A percentile compares a stretch with the other conserved stretches of the same genome.
Conservation (phyloP, 306 rosid species). For the Lathyrus oleraceus region DNA sequence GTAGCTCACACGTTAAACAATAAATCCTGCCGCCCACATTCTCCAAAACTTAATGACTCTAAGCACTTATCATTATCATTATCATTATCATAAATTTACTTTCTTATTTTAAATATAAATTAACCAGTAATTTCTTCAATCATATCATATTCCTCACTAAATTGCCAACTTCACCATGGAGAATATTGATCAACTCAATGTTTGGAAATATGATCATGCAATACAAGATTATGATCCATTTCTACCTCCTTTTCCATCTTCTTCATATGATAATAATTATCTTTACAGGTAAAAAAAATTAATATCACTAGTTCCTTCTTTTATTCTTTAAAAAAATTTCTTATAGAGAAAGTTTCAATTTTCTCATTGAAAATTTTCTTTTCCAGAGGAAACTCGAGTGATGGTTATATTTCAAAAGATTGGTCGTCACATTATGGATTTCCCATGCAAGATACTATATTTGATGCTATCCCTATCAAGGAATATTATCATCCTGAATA, state of each 20-base stretch:
- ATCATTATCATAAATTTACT: background rate
- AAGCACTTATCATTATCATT: slow-evolving; percentile 12
- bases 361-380: background rate
- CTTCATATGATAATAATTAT: slow-evolving; percentile 25
- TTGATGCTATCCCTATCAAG: slow-evolving; percentile 39
- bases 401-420: slow-evolving; percentile 30
- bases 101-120: slow-evolving; percentile 17
- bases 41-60: slow-evolving; percentile 30
- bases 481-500: slow-evolving; percentile 37
- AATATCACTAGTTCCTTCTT: background rate
- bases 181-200: slow-evolving; percentile 18
- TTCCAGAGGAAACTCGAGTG: slow-evolving; percentile 31
- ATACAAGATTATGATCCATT: slow-evolving; percentile 39
- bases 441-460: slow-evolving; percentile 40
- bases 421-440: slow-evolving; percentile 44
- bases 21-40: slow-evolving; percentile 53
- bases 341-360: background rate
- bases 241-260: slow-evolving; percentile 19
- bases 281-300: slow-evolving; percentile 30
- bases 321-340: no score
- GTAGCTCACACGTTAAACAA: slow-evolving; percentile 40
- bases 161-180: slow-evolving; percentile 28
- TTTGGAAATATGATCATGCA: slow-evolving; percentile 34
- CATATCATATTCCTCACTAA: background rate
- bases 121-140: background rate